A percentile compares a stretch with the other conserved stretches of the same genome.
Conservation (phyloP, 1,284 basidiomycete genomes). For the Fereydounia khargensis region DNA sequence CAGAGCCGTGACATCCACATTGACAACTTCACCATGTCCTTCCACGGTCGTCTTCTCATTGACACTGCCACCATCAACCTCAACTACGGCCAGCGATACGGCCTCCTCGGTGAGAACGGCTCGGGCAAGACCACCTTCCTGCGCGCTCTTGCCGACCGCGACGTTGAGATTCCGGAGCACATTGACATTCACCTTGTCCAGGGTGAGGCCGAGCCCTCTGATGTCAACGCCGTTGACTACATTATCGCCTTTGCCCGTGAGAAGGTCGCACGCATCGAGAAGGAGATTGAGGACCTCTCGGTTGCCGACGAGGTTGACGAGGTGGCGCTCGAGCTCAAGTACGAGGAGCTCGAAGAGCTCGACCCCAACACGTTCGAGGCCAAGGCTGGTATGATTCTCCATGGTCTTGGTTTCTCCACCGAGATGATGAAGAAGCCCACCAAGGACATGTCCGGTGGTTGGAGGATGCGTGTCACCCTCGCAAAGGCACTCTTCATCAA, state of each 20-base stretch:
- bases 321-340: conserved; percentile 76
- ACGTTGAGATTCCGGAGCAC: conserved; percentile 90
- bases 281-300: conserved; percentile 90
- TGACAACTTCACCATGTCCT: conserved; percentile 90
- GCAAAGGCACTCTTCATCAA: conserved; percentile 94
- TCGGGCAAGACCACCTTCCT: conserved; percentile 80
- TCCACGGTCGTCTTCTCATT: conserved; percentile 91
- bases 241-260: conserved; percentile 87
- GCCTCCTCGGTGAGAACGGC: conserved; percentile 93
- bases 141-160: conserved; percentile 59
- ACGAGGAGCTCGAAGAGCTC: conserved; percentile 95
- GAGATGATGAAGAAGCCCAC: conserved; percentile 95
- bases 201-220: conserved; percentile 94
- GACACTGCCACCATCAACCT: conserved; percentile 86
- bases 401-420: conserved; percentile 89
- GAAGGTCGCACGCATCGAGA: conserved; percentile 93
- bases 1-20: conserved; percentile 97
- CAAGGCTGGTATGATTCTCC: conserved; percentile 91
- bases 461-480: conserved; percentile 97
- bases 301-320: conserved; percentile 87
- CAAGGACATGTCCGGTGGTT: conserved; percentile 97
- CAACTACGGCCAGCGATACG: conserved; percentile 93
- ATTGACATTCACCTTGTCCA: conserved; percentile 96
- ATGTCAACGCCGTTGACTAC: conserved; percentile 92
- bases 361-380: conserved; percentile 93